These are phyloP conservation scores for Fusarium nelsonii DNA, from an alignment of 2,329 filamentous ascomycete species.

Conservation along the genomic window DNA sequence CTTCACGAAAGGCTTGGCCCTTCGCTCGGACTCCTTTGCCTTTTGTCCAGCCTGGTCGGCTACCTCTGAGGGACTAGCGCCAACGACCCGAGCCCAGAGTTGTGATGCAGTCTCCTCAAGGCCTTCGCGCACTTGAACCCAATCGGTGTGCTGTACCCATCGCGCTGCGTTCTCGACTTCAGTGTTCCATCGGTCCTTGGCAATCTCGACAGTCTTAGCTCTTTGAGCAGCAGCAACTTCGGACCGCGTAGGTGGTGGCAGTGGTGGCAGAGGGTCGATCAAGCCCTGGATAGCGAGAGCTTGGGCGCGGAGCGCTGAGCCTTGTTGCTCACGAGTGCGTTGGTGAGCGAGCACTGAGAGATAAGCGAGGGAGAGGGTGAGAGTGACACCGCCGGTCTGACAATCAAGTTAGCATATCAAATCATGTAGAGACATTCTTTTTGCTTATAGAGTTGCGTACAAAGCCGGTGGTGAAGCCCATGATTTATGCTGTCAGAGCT, in stretches of 20 bases:
- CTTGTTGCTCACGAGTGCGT: slow-evolving; percentile 72
- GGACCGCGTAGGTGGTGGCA: slow-evolving; percentile 63
- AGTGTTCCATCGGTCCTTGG: slow-evolving; percentile 83
- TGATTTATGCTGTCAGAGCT: slow-evolving; percentile 54
- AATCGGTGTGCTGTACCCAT: slow-evolving; percentile 75
- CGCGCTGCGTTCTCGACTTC: slow-evolving; percentile 76
- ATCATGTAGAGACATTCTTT: neutral
- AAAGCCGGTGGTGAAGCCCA: slow-evolving; percentile 82
- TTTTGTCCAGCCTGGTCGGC: slow-evolving; percentile 47
- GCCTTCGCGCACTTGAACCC: slow-evolving; percentile 70
- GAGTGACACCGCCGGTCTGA: slow-evolving; percentile 79
- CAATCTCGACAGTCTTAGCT: slow-evolving; percentile 70
- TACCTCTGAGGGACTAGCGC: slow-evolving; percentile 52
- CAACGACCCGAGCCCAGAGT: slow-evolving; percentile 59
- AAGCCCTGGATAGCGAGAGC: slow-evolving; percentile 66
- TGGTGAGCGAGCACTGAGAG: slow-evolving; percentile 78
- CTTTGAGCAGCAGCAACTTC: slow-evolving; percentile 65
- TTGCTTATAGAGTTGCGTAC: slow-evolving; percentile 63
- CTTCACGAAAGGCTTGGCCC: slow-evolving; percentile 51
- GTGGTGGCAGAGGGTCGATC: slow-evolving; percentile 61
- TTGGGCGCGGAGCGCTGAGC: slow-evolving; percentile 68
- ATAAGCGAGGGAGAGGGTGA: slow-evolving; percentile 80
- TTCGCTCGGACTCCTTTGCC: slow-evolving; percentile 51
- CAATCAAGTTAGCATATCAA: slow-evolving; percentile 14
- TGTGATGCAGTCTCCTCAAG: slow-evolving; percentile 63